phyloP scores from a whole-genome alignment of 2,329 filamentous ascomycete genomes.

The Cyclaneusma minus region DNA sequence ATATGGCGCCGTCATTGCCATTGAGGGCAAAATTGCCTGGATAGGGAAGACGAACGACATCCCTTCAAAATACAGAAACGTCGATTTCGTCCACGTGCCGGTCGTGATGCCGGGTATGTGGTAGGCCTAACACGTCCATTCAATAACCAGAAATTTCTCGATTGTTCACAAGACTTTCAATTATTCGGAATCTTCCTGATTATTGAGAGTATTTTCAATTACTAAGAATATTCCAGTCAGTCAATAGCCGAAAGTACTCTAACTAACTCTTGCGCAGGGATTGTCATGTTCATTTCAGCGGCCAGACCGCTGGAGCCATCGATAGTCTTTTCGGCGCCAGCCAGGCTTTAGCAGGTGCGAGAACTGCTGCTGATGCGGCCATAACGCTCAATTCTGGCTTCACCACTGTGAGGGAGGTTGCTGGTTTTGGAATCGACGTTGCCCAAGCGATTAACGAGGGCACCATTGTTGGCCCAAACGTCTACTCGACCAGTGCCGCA shows the following conservation, averaged over 20 bases:
- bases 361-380: conserved; percentile 24
- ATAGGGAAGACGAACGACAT: conserved; percentile 19
- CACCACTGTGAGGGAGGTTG: conserved; percentile 33
- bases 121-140: no score
- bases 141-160: no score
- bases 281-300: conserved; percentile 31
- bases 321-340: conserved; percentile 9
- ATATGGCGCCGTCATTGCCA: conserved; percentile 23
- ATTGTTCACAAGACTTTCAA: no score
- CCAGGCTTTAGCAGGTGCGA: conserved; percentile 23
- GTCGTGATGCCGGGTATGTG: conserved; percentile 35
- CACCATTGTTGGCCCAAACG: conserved; percentile 28
- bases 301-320: conserved; percentile 14
- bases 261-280: no score
- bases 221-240: no score
- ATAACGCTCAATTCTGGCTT: conserved; percentile 30
- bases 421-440: conserved; percentile 29
- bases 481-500: conserved; percentile 28
- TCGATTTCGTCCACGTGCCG: conserved; percentile 20
- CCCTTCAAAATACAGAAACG: conserved; percentile 18
- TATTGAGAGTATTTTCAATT: no score
- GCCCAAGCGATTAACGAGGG: conserved; percentile 26
- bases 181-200: no score
- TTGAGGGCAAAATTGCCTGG: conserved; percentile 24
- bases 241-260: no score